phyloP scores from a whole-genome alignment of 2,329 filamentous ascomycete species.

The Myriangium duriaei region DNA sequence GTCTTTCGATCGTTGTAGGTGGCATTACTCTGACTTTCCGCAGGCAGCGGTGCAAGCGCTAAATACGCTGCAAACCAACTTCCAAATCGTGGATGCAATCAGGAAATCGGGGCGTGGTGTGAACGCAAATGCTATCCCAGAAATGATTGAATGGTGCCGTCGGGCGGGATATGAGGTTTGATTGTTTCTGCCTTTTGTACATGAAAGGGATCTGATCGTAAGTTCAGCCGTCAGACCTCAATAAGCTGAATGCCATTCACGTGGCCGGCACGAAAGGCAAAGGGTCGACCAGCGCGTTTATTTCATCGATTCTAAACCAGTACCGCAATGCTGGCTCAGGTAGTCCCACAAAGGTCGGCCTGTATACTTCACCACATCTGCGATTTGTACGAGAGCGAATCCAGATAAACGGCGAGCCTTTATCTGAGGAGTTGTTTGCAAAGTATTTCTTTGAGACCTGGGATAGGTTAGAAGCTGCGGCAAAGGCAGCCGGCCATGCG shows the following conservation, averaged over 20 bases:
- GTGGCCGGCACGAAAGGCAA: conserved; percentile 93
- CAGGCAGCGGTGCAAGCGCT: conserved; percentile 61
- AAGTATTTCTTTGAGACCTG: conserved; percentile 75
- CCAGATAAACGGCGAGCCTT: conserved; percentile 59
- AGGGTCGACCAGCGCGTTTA: conserved; percentile 74
- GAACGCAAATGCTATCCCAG: conserved; percentile 65
- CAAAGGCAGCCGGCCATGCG: conserved; percentile 35
- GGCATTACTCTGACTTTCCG: neutral
- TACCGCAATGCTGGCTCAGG: conserved; percentile 30
- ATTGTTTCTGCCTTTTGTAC: conserved; percentile 14
- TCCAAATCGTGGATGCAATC: conserved; percentile 62
- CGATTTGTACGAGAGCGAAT: conserved; percentile 76
- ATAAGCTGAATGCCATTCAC: conserved; percentile 56
- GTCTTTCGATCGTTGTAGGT: neutral
- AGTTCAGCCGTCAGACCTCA: conserved; percentile 46
- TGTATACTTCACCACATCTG: conserved; percentile 79
- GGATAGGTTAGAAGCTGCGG: conserved; percentile 48
- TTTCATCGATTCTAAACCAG: conserved; percentile 63
- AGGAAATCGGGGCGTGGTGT: conserved; percentile 59
- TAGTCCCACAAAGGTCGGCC: conserved; percentile 43
- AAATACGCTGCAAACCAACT: conserved; percentile 69
- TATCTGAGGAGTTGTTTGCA: conserved; percentile 57
- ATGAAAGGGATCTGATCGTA: neutral
- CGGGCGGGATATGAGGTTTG: conserved; percentile 64
- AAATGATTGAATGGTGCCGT: conserved; percentile 66